Evolutionary conservation across 805 yeast species (phyloP).

Genomic region (Ogataea populi-albae): DNA sequence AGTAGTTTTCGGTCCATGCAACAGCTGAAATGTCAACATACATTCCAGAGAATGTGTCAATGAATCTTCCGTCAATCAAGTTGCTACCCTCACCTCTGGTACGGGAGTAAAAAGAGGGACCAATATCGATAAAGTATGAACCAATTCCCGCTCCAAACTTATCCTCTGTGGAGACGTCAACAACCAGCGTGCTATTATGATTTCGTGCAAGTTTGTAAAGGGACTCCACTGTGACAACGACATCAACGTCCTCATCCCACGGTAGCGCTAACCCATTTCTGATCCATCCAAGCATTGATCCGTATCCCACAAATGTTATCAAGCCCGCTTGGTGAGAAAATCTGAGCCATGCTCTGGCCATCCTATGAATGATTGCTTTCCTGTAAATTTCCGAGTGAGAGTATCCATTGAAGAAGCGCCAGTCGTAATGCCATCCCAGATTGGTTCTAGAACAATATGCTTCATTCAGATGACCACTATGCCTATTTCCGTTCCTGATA

Average conservation of each 20-base stretch:
- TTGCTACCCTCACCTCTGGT: conserved; percentile 50
- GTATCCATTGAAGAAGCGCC: conserved; percentile 51
- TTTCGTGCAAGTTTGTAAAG: conserved; percentile 43
- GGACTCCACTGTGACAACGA: conserved; percentile 54
- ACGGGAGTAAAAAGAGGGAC: conserved; percentile 50
- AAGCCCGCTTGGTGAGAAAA: conserved; percentile 45
- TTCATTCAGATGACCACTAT: conserved; percentile 38
- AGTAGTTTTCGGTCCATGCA: conserved; percentile 37
- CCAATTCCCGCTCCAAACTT: conserved; percentile 50
- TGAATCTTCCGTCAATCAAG: conserved; percentile 64
- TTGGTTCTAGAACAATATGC: conserved; percentile 24
- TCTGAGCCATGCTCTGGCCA: conserved; percentile 50
- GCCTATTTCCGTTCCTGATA: conserved; percentile 8
- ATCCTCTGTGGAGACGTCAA: conserved; percentile 35
- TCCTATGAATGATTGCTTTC: conserved; percentile 41
- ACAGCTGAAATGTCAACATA: conserved; percentile 67
- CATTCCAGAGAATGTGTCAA: conserved; percentile 61
- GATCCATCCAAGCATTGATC: conserved; percentile 59
- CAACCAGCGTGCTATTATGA: conserved; percentile 48
- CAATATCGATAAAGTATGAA: conserved; percentile 47
- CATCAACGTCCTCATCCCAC: conserved; percentile 68
- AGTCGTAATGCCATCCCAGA: conserved; percentile 46
- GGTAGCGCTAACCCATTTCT: conserved; percentile 63
- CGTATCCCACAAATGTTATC: conserved; percentile 64
- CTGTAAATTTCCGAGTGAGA: conserved; percentile 39